Evolutionary conservation across 176 grass and related monocot species (phyloP).

Genomic region (Phyllostachys edulis): DNA sequence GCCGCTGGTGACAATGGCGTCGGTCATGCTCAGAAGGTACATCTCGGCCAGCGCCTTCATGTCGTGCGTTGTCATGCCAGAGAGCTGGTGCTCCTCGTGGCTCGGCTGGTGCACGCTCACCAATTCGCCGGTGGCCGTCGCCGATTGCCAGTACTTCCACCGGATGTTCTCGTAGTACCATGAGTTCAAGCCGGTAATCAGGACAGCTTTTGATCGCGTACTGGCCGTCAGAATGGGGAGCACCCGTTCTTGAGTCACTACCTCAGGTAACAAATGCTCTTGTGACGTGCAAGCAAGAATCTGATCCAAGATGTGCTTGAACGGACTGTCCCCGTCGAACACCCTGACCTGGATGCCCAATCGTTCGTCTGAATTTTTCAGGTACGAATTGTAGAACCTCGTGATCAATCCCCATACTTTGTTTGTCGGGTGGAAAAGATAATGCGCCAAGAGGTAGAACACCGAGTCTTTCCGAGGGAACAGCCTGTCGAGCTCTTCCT

Average conservation of each 20-base stretch:
- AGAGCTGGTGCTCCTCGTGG: constrained; percentile 58
- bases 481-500: constrained; percentile 48
- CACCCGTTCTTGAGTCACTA: neutral
- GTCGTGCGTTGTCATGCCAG: constrained; percentile 47
- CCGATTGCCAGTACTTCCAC: constrained; percentile 50
- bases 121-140: constrained; percentile 36
- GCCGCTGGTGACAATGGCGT: constrained; percentile 49
- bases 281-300: constrained; percentile 45
- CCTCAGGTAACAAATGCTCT: constrained; percentile 33
- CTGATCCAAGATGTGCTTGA: constrained; percentile 44
- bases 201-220: neutral
- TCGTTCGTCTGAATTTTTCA: constrained; percentile 24
- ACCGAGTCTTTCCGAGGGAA: constrained; percentile 54
- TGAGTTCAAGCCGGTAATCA: constrained; percentile 41
- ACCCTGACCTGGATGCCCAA: constrained; percentile 60
- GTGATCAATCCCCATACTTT: constrained; percentile 55
- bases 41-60: constrained; percentile 70
- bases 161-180: constrained; percentile 67
- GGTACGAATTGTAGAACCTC: constrained; percentile 55
- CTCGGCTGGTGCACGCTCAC: constrained; percentile 70
- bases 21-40: constrained; percentile 48
- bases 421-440: constrained; percentile 65
- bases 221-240: neutral
- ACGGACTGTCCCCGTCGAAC: constrained; percentile 49
- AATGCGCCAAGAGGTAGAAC: constrained; percentile 57